These are phyloP conservation scores for Kodamaea alishanica DNA, from an alignment of 1,139 yeast species.

Conservation along the genomic window DNA sequence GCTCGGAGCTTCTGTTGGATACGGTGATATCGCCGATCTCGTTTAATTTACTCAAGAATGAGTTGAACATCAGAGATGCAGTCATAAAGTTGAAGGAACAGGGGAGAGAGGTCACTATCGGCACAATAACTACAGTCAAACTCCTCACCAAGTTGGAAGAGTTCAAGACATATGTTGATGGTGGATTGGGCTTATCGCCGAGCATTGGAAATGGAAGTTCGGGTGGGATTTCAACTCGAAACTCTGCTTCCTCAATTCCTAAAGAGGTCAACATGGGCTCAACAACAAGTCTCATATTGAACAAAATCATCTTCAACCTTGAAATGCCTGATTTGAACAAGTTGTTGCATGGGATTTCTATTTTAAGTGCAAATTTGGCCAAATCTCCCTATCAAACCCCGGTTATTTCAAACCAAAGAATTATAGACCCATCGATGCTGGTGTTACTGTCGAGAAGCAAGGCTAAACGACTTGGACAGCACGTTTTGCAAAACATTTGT, in stretches of 20 bases:
- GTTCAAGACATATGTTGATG: conserved; percentile 24
- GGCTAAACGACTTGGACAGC: no score
- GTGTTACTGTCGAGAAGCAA: conserved; percentile 1
- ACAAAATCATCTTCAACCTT: neutral
- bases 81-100: conserved; percentile 16
- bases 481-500: conserved; percentile 1
- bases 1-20: conserved; percentile 11
- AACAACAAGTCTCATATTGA: conserved; percentile 17
- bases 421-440: neutral
- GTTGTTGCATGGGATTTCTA: neutral
- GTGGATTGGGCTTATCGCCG: neutral
- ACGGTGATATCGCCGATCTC: conserved; percentile 35
- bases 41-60: conserved; percentile 28
- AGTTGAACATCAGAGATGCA: conserved; percentile 30
- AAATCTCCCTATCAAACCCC: no score
- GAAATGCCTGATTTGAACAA: neutral
- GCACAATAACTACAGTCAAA: conserved; percentile 20
- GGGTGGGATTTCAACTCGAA: neutral
- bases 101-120: conserved; percentile 12
- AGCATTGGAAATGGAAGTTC: neutral
- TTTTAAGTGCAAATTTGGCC: no score
- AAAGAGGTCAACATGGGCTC: conserved; percentile 19
- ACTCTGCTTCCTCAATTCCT: conserved; percentile 5
- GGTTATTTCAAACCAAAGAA: no score
- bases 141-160: conserved; percentile 20